A percentile compares a stretch with the other conserved stretches of the same genome.
These are phyloP conservation scores for Ochetophila trinervis DNA, from an alignment of 306 rosid genomes.

Conservation along the genomic window DNA sequence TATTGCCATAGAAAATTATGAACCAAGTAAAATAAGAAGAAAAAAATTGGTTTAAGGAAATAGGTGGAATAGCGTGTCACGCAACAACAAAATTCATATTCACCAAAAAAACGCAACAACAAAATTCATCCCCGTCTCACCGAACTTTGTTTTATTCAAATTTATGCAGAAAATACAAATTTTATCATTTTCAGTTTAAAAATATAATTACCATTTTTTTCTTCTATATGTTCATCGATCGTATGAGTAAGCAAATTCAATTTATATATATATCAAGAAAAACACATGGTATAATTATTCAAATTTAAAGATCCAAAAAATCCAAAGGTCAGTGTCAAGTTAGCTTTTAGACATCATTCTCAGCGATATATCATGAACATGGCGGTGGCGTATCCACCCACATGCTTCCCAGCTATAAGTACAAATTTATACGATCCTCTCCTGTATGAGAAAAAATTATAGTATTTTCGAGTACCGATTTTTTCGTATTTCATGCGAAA, in stretches of 20 bases:
- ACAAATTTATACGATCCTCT: not conserved
- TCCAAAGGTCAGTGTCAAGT: not conserved
- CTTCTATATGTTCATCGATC: too few species aligned
- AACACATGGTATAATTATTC: not conserved
- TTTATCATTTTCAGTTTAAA: not conserved
- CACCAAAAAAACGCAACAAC: slow-evolving; percentile 16
- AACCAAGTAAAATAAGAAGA: slow-evolving; percentile 35
- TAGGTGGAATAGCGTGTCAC: slow-evolving; percentile 26
- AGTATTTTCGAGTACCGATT: too few species aligned
- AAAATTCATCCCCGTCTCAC: slow-evolving; percentile 15
- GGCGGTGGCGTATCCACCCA: slow-evolving; percentile 17
- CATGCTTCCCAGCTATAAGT: not conserved
- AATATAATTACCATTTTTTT: too few species aligned
- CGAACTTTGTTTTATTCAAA: slow-evolving; percentile 10
- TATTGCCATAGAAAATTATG: slow-evolving; percentile 37
- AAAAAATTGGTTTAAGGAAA: not conserved
- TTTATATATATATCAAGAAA: too few species aligned
- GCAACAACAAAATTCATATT: slow-evolving; percentile 14
- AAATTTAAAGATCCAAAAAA: slow-evolving; percentile 3
- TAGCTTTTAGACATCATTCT: slow-evolving; percentile 1
- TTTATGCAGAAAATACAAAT: not conserved
- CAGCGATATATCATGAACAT: not conserved
- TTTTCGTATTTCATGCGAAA: too few species aligned
- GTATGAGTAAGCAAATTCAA: too few species aligned
- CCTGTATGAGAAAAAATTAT: too few species aligned